Conservation (phyloP, 345 rosid genomes). For the Chamaenerion angustifolium region DNA sequence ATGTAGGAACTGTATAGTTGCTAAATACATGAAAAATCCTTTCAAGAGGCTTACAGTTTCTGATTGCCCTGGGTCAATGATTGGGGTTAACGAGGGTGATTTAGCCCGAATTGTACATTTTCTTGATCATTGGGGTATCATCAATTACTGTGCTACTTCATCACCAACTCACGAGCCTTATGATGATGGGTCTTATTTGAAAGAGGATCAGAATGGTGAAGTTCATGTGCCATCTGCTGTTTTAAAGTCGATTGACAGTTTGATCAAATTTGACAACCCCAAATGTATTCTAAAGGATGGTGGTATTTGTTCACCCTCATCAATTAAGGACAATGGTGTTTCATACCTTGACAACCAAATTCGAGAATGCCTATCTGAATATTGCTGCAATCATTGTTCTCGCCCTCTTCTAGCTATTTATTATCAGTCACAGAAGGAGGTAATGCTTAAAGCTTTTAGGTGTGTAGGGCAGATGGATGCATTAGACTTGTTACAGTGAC, state of each 20-base stretch:
- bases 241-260: conserved; percentile 89
- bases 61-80: conserved; percentile 56
- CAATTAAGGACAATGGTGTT: conserved; percentile 31
- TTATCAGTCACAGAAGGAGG: conserved; percentile 93
- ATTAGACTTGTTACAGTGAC: background rate
- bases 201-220: conserved; percentile 81
- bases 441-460: conserved; percentile 15
- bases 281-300: conserved; percentile 68
- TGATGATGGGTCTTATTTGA: conserved; percentile 44
- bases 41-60: conserved; percentile 51
- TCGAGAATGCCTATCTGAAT: conserved; percentile 76
- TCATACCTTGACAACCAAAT: conserved; percentile 82
- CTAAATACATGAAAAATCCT: conserved; percentile 76
- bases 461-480: too few species aligned
- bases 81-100: conserved; percentile 52
- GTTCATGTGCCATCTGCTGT: conserved; percentile 86
- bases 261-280: conserved; percentile 95
- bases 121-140: conserved; percentile 98
- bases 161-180: conserved; percentile 39
- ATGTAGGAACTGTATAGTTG: conserved; percentile 72
- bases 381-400: conserved; percentile 61
- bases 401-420: conserved; percentile 48
- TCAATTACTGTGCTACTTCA: conserved; percentile 67
- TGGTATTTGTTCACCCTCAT: conserved; percentile 43
- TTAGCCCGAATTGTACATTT: conserved; percentile 67